These are phyloP conservation scores for Candida tallmaniae DNA, from an alignment of 805 yeast genomes.

Conservation along the genomic window DNA sequence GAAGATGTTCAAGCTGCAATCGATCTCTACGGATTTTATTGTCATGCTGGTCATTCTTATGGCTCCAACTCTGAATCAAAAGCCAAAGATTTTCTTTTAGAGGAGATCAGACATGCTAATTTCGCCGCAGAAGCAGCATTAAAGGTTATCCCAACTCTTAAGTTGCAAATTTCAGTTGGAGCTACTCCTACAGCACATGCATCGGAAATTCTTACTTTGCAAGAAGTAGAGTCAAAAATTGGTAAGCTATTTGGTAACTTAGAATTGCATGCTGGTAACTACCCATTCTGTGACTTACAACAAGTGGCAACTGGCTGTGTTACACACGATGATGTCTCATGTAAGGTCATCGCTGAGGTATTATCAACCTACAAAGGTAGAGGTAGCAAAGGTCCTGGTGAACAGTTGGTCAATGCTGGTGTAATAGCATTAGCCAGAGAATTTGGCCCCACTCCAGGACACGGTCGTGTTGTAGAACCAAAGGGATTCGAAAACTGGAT, in stretches of 20 bases:
- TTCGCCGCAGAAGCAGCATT: slow-evolving; percentile 43
- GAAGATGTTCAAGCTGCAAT: slow-evolving; percentile 26
- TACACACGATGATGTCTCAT: slow-evolving; percentile 58
- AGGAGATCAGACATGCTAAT: slow-evolving; percentile 56
- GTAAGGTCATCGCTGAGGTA: slow-evolving; percentile 56
- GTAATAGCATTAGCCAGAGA: slow-evolving; percentile 68
- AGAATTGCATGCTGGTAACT: slow-evolving; percentile 82
- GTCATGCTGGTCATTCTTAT: slow-evolving; percentile 80
- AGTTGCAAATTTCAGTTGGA: slow-evolving; percentile 62
- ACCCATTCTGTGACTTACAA: slow-evolving; percentile 68
- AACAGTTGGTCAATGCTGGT: slow-evolving; percentile 66
- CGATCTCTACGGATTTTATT: slow-evolving; percentile 62
- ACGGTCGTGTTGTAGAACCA: slow-evolving; percentile 45
- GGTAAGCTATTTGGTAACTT: slow-evolving; percentile 13
- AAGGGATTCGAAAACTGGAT: slow-evolving; percentile 51
- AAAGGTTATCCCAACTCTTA: slow-evolving; percentile 28
- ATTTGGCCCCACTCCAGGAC: slow-evolving; percentile 55
- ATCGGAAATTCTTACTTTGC: slow-evolving; percentile 25
- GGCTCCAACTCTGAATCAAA: slow-evolving; percentile 38
- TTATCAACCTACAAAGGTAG: slow-evolving; percentile 52
- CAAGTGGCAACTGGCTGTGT: slow-evolving; percentile 70
- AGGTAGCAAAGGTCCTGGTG: slow-evolving; percentile 50
- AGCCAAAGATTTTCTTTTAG: slow-evolving; percentile 46
- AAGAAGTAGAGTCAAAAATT: slow-evolving; percentile 18
- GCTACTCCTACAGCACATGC: slow-evolving; percentile 81